phyloP scores from a whole-genome alignment of 2,329 filamentous ascomycete species.

The Tothia fuscella region DNA sequence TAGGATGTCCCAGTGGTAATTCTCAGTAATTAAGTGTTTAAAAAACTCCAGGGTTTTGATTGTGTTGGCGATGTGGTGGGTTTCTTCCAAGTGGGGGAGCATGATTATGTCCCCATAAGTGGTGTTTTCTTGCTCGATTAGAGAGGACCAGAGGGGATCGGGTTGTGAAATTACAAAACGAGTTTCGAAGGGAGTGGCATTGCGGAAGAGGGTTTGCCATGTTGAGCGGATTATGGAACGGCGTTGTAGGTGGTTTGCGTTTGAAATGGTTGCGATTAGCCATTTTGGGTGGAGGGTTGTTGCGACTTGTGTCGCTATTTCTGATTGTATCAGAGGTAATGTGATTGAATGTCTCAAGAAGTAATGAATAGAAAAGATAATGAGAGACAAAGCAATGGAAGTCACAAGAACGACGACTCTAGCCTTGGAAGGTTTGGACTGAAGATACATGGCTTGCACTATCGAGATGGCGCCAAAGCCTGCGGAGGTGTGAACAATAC shows the following conservation, averaged over 20 bases:
- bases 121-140: constrained; percentile 20
- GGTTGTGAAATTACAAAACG: constrained; percentile 25
- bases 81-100: constrained; percentile 21
- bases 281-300: constrained; percentile 5
- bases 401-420: no score
- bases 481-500: no score
- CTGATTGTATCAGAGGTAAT: no score
- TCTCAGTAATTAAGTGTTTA: constrained; percentile 19
- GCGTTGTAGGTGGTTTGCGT: background rate
- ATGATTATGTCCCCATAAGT: constrained; percentile 26
- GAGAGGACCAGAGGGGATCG: constrained; percentile 17
- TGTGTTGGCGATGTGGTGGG: constrained; percentile 23
- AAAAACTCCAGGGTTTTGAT: constrained; percentile 26
- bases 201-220: constrained; percentile 22
- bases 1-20: constrained; percentile 16
- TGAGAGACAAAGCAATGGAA: no score
- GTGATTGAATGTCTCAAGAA: no score
- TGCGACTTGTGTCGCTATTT: no score
- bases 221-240: constrained; percentile 19
- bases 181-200: constrained; percentile 18
- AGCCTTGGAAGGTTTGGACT: no score
- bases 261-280: constrained; percentile 6
- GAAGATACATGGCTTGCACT: no score
- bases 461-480: no score
- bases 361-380: no score